Conservation (phyloP, 163 green algal species). For the Coccomyxa subellipsoidea region DNA sequence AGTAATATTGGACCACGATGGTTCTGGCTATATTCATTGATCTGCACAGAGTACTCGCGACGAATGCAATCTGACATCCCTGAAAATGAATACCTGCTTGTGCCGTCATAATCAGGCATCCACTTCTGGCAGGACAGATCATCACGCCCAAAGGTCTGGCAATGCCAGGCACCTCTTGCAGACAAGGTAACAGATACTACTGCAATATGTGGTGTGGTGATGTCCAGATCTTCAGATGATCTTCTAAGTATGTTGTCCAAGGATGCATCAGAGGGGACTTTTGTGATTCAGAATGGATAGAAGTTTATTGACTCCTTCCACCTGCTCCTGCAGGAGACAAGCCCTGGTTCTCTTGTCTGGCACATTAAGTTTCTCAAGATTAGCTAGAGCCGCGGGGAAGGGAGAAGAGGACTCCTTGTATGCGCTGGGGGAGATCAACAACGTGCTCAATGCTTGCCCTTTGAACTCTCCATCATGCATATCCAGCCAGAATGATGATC, state of each 20-base stretch:
- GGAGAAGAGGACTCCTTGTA: conserved; percentile 1
- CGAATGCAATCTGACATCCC: too few species aligned
- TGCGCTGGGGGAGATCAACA: conserved; percentile 20
- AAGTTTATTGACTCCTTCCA: too few species aligned
- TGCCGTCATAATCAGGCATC: background rate
- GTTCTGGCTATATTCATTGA: too few species aligned
- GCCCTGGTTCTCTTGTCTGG: background rate
- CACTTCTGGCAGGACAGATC: background rate
- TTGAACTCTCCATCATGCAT: conserved; percentile 27
- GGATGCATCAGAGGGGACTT: background rate
- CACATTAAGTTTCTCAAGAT: background rate
- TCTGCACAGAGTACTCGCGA: too few species aligned
- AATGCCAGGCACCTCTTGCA: background rate
- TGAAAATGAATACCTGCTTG: background rate
- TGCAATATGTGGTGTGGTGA: too few species aligned
- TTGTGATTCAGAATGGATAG: too few species aligned
- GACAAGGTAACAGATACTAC: too few species aligned
- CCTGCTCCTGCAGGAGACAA: background rate
- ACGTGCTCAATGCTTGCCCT: conserved; percentile 30
- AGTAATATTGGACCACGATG: background rate
- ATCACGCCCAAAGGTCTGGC: background rate
- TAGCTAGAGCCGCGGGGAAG: background rate
- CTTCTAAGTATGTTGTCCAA: background rate
- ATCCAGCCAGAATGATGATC: conserved; percentile 42
- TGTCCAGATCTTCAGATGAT: too few species aligned